phyloP scores from a whole-genome alignment of 345 rosid species.

The Euphorbia tirucalli region DNA sequence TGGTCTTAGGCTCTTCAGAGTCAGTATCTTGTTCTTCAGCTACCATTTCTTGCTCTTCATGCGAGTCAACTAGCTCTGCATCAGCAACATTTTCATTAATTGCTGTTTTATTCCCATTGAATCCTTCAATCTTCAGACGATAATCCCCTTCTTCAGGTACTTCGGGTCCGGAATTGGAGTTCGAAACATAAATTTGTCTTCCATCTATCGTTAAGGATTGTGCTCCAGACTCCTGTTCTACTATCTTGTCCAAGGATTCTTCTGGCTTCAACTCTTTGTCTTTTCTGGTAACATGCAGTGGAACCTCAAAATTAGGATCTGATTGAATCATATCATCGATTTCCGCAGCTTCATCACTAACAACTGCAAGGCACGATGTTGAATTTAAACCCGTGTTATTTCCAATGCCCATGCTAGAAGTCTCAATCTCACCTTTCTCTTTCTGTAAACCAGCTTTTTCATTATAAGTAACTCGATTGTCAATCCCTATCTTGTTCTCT shows the following conservation, averaged over 20 bases:
- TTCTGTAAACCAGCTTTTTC: constrained; percentile 13
- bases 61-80: constrained; percentile 31
- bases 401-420: constrained; percentile 13
- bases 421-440: constrained; percentile 16
- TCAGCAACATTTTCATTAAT: constrained; percentile 28
- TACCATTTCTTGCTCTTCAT: constrained; percentile 38
- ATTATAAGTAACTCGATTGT: constrained; percentile 19
- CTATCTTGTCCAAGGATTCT: constrained; percentile 4
- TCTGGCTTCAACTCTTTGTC: constrained; percentile 26
- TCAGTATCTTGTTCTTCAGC: constrained; percentile 36
- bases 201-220: constrained; percentile 4
- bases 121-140: constrained; percentile 9
- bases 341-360: constrained; percentile 13
- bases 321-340: constrained; percentile 12
- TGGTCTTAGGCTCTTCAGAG: constrained; percentile 22
- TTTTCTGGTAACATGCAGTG: background rate
- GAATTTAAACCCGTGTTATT: constrained; percentile 13
- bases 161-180: constrained; percentile 4
- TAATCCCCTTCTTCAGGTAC: constrained; percentile 9
- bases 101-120: constrained; percentile 15
- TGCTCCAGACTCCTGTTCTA: constrained; percentile 15
- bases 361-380: constrained; percentile 8
- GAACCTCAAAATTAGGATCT: constrained; percentile 2
- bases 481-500: constrained; percentile 17
- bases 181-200: constrained; percentile 16